Evolutionary conservation across 208 protist genomes (phyloP).

Genomic region (Wallacemonas sp.): DNA sequence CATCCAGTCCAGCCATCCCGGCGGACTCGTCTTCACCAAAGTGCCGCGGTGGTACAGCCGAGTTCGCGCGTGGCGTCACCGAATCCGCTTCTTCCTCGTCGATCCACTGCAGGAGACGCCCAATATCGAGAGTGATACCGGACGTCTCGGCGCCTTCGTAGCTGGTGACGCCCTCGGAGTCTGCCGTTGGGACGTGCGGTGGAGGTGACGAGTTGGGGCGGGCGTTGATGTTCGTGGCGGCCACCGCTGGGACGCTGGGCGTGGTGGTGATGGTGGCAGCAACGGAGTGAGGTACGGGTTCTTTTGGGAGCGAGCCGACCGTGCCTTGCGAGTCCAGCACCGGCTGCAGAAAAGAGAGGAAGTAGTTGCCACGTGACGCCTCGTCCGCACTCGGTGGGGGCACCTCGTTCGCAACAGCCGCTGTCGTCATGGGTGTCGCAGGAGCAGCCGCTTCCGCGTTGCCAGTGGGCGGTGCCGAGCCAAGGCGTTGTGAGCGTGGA

Average conservation of each 20-base stretch:
- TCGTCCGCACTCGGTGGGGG: neutral
- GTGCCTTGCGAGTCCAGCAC: neutral
- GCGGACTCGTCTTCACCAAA: too few species aligned
- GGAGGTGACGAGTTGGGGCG: neutral
- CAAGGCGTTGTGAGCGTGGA: constrained; percentile 4
- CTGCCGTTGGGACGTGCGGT: too few species aligned
- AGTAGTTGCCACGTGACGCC: constrained; percentile 6
- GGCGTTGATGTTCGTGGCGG: too few species aligned
- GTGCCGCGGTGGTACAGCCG: too few species aligned
- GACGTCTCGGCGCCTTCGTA: neutral
- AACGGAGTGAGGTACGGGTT: too few species aligned
- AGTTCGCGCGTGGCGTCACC: too few species aligned
- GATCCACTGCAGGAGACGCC: constrained; percentile 6
- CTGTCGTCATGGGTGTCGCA: neutral
- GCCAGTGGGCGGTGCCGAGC: too few species aligned
- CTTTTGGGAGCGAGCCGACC: neutral
- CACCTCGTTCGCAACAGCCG: neutral
- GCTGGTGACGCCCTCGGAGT: too few species aligned
- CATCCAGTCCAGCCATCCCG: too few species aligned
- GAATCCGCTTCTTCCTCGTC: neutral
- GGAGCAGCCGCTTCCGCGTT: neutral
- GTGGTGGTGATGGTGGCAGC: too few species aligned
- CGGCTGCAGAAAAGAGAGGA: constrained; percentile 12
- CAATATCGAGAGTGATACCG: neutral
- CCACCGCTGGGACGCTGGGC: too few species aligned